These are phyloP conservation scores for Chytriomyces sp. DNA, from an alignment of 192 early-diverging fungal species.

Conservation along the genomic window DNA sequence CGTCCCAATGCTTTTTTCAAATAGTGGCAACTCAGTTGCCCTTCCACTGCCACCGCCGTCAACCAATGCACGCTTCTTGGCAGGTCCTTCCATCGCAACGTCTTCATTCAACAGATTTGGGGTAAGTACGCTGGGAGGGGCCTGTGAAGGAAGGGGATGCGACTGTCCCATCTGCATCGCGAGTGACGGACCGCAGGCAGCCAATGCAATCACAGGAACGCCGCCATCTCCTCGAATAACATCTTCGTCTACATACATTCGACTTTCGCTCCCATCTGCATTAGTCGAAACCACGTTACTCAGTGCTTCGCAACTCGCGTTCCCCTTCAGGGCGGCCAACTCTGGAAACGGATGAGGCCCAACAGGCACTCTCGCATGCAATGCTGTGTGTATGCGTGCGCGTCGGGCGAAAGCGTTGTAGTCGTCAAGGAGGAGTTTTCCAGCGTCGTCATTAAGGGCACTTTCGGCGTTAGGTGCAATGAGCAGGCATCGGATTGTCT, in stretches of 20 bases:
- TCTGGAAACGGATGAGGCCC: slow-evolving; percentile 5
- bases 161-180: not conserved
- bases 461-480: slow-evolving; percentile 95
- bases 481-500: slow-evolving; percentile 94
- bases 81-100: not conserved
- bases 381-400: slow-evolving; percentile 74
- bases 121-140: no score
- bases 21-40: not conserved
- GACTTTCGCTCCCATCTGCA: not conserved
- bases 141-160: not conserved
- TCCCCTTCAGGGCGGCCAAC: no score
- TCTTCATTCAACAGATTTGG: no score
- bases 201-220: not conserved
- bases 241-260: not conserved
- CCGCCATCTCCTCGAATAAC: not conserved
- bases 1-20: not conserved
- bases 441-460: slow-evolving; percentile 95
- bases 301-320: no score
- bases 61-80: not conserved
- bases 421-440: slow-evolving; percentile 81
- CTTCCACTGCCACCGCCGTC: not conserved
- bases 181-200: not conserved
- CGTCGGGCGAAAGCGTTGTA: slow-evolving; percentile 83
- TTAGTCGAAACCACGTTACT: not conserved
- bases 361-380: slow-evolving; percentile 63